These are phyloP conservation scores for Kluyveromyces sp. DNA, from an alignment of 1,139 yeast genomes.

Conservation along the genomic window DNA sequence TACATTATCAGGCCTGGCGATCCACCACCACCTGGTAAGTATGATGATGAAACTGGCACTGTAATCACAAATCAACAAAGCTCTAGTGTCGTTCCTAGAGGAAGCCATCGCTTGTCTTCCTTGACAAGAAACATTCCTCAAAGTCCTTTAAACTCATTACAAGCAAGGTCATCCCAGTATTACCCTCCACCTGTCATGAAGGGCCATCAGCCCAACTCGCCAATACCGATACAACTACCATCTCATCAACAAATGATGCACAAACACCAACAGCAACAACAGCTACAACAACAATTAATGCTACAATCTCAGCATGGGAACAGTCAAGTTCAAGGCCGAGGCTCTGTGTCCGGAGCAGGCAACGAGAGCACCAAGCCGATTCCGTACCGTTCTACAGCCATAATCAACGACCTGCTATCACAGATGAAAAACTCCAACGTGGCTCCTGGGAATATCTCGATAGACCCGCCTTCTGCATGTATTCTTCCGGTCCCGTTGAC, in stretches of 20 bases:
- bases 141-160: constrained; percentile 5
- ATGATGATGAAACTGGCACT: constrained; percentile 31
- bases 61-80: constrained; percentile 22
- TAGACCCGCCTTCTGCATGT: constrained; percentile 26
- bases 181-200: constrained; percentile 9
- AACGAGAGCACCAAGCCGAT: constrained; percentile 13
- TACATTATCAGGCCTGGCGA: constrained; percentile 43
- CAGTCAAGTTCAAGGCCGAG: constrained; percentile 23
- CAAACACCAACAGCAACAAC: constrained; percentile 21
- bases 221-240: constrained; percentile 5
- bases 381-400: constrained; percentile 21
- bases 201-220: constrained; percentile 5
- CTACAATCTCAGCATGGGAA: constrained; percentile 31
- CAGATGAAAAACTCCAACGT: constrained; percentile 22
- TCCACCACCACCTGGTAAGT: constrained; percentile 31
- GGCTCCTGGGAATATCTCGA: constrained; percentile 19
- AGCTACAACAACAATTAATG: constrained; percentile 21
- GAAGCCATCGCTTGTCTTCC: constrained; percentile 20
- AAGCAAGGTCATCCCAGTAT: constrained; percentile 10
- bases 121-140: constrained; percentile 13
- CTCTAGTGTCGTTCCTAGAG: constrained; percentile 20
- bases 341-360: constrained; percentile 12
- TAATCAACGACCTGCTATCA: constrained; percentile 23
- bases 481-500: constrained; percentile 24
- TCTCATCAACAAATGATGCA: constrained; percentile 9